These are phyloP conservation scores for Xylariaceae sp. DNA, from an alignment of 2,329 filamentous ascomycete species.

Conservation along the genomic window DNA sequence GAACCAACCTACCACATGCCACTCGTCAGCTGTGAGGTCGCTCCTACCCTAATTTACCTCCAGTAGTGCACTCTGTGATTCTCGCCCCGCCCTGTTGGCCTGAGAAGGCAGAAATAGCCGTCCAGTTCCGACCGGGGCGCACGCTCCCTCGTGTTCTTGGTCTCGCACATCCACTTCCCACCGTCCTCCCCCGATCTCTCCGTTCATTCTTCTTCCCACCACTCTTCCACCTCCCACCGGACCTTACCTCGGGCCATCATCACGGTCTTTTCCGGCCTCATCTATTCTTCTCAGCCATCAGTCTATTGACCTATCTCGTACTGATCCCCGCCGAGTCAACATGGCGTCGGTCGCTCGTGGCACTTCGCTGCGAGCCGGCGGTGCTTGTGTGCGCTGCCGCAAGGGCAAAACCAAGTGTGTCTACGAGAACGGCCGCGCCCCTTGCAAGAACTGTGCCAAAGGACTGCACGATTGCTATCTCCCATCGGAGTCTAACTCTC, in stretches of 20 bases:
- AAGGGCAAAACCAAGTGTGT: constrained; percentile 63
- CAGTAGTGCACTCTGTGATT: background rate
- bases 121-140: constrained; percentile 31
- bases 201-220: constrained; percentile 24
- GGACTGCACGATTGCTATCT: constrained; percentile 62
- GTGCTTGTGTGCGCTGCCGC: constrained; percentile 59
- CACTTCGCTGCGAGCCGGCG: constrained; percentile 57
- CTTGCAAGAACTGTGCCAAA: constrained; percentile 61
- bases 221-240: constrained; percentile 23
- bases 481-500: constrained; percentile 56
- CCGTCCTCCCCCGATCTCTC: constrained; percentile 29
- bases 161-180: constrained; percentile 17
- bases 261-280: constrained; percentile 4
- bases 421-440: constrained; percentile 59
- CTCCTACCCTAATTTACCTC: background rate
- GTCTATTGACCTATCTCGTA: background rate
- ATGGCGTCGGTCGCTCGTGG: constrained; percentile 52
- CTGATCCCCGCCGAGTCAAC: constrained; percentile 9
- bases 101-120: constrained; percentile 4
- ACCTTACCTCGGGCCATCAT: constrained; percentile 23
- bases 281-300: background rate
- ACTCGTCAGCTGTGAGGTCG: background rate
- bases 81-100: constrained; percentile 5
- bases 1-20: background rate
- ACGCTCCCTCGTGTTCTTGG: constrained; percentile 19